phyloP scores from a whole-genome alignment of 2,329 filamentous ascomycete genomes.

The Cordyceps cicadae region DNA sequence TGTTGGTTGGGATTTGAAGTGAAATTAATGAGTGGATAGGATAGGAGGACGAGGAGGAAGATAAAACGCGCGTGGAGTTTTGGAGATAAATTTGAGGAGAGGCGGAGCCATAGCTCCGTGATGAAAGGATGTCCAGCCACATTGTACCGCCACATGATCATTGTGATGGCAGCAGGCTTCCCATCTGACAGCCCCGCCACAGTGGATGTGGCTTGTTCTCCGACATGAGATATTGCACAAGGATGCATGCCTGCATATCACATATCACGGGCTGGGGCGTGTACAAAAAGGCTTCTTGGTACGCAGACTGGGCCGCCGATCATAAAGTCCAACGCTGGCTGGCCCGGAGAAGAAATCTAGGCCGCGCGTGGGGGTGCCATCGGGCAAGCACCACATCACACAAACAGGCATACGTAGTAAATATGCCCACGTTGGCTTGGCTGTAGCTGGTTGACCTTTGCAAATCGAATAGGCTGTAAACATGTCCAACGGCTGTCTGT shows the following conservation, averaged over 20 bases:
- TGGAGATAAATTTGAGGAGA: not conserved
- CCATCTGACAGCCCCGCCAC: conserved; percentile 1
- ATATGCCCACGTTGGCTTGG: no score
- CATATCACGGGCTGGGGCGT: not conserved
- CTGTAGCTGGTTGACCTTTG: no score
- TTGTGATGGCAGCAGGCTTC: not conserved
- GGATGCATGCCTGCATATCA: not conserved
- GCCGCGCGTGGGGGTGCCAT: not conserved
- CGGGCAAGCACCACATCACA: no score
- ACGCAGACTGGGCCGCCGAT: not conserved
- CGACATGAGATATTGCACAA: no score
- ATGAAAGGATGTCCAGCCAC: not conserved
- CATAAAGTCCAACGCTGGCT: not conserved
- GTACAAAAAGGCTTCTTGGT: not conserved
- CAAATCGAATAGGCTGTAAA: no score
- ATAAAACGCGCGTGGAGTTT: not conserved
- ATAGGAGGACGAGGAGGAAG: not conserved
- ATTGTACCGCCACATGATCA: not conserved
- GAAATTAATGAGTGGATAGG: no score
- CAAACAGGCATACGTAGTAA: no score
- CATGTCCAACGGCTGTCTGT: no score
- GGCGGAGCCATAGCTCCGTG: not conserved
- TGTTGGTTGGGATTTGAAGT: not conserved
- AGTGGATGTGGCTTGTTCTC: not conserved
- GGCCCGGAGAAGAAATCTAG: not conserved